Base-by-base conservation (phyloP, 2,329 filamentous ascomycete species). In the Ceratocystis papillata region DNA sequence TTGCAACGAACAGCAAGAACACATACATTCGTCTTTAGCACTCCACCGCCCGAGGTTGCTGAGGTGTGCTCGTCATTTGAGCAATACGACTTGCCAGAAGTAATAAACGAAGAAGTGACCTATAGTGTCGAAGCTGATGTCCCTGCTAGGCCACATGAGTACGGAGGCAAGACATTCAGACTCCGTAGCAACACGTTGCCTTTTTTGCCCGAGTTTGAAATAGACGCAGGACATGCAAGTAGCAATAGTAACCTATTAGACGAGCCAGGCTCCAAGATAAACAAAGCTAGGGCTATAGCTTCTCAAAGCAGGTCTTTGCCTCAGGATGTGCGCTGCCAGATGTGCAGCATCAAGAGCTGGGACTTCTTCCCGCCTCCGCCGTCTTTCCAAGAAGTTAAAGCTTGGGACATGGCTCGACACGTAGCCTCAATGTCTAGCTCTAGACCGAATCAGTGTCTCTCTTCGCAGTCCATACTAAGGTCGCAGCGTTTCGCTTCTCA, bases 121-220 rank as follows among this genome's bases (percentile, higher is more conserved):
- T 97, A 96, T 73, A 89, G 91, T 70, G 81, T 89, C 33, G 90
- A 95, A 68, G 81, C 80, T 63, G 94, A 97, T 75, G 88, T 96
- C 0, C 91, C 92, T 12, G 81, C 87, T 48, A 83, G 87, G 64
- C 76, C 81, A 41, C 81, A 90, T 64, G 90, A 96, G 74, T 97
- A 96, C 76, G 93, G 89, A 5, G 93, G 93, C 2, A 85, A 86
- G 70, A 89, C 95, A 71, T 96, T 95, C 73, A 87, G 84, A 67
- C 77, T 96, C 5, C 82, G 85, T 71, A 87, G 91, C 68, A 85
- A 82, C 65, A 89, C 87, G 1, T 73, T 95, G 6, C 89, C 89
- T 0, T 96, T 86, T 74, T 81, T 97, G 1, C 89, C 91, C 0
- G 78, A 83, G 0, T 97, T 97, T 70, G 85, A 95, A 72, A 76